Percentiles rank a stretch among this genome's conserved stretches.
These are phyloP conservation scores for Salix brachista DNA, from an alignment of 345 rosid species.

Conservation along the genomic window DNA sequence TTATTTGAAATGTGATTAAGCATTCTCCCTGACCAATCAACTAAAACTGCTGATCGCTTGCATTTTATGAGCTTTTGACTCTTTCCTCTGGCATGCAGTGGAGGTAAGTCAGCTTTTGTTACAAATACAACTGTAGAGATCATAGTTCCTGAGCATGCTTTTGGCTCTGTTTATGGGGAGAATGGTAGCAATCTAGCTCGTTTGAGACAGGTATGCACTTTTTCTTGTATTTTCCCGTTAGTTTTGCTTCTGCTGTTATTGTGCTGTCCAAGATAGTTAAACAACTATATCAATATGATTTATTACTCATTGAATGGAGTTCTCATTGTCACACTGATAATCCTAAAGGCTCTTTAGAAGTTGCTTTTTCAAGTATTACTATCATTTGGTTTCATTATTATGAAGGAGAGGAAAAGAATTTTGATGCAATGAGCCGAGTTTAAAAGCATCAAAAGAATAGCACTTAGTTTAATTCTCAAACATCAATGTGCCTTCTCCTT, in stretches of 20 bases:
- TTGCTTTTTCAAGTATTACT: background rate
- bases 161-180: constrained; percentile 81
- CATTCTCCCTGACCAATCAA: background rate
- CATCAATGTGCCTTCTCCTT: background rate
- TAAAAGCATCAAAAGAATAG: background rate
- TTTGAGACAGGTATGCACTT: constrained; percentile 55
- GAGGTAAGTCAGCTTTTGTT: constrained; percentile 66
- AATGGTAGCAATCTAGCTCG: constrained; percentile 70
- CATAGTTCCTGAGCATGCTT: constrained; percentile 60
- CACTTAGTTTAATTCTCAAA: background rate
- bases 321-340: background rate
- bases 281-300: background rate
- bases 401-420: background rate
- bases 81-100: constrained; percentile 40
- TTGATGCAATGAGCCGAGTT: background rate
- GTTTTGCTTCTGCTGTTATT: background rate
- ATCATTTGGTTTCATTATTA: background rate
- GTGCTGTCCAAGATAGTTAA: background rate
- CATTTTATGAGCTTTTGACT: background rate
- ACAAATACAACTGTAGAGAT: constrained; percentile 87
- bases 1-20: background rate
- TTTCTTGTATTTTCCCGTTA: background rate
- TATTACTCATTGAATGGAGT: background rate
- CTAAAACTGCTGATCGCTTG: background rate
- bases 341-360: background rate